These are phyloP conservation scores for Sporobolus alterniflorus DNA, from an alignment of 202 grass and related monocot species.

Conservation along the genomic window DNA sequence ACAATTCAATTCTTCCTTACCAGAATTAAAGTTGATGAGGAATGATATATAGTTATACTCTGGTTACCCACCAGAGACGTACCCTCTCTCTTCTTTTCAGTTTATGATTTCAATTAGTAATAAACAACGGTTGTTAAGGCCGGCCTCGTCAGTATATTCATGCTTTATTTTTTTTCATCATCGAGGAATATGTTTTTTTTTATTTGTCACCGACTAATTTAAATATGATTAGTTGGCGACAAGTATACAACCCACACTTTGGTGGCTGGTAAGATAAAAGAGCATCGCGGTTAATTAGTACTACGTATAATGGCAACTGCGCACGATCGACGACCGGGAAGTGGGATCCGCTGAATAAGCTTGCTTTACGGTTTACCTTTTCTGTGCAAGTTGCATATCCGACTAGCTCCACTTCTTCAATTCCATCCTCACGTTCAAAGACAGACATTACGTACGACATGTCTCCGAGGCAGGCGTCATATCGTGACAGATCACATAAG, in stretches of 20 bases:
- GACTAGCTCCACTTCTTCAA: no score
- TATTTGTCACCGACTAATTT: no score
- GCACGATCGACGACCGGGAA: neutral
- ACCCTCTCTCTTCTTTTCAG: neutral
- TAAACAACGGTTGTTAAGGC: neutral
- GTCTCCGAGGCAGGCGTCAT: neutral
- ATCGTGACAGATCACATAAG: no score
- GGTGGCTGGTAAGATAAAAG: neutral
- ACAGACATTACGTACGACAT: neutral
- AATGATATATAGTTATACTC: neutral
- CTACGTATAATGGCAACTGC: neutral
- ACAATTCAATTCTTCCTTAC: neutral
- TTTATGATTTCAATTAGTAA: neutral
- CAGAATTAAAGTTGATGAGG: constrained; percentile 8
- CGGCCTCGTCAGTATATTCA: constrained; percentile 19
- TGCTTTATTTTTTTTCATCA: constrained; percentile 12
- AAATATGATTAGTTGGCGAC: no score
- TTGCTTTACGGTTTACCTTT: neutral
- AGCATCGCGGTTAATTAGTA: neutral
- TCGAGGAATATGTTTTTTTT: constrained; percentile 42
- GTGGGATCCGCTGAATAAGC: neutral
- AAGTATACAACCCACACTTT: no score
- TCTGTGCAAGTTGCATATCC: neutral
- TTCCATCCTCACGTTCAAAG: neutral
- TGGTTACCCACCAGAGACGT: no score